A percentile compares a stretch with the other conserved stretches of the same genome.
These are phyloP conservation scores for Pugionium dolabratum DNA, from an alignment of 345 rosid species.

Conservation along the genomic window DNA sequence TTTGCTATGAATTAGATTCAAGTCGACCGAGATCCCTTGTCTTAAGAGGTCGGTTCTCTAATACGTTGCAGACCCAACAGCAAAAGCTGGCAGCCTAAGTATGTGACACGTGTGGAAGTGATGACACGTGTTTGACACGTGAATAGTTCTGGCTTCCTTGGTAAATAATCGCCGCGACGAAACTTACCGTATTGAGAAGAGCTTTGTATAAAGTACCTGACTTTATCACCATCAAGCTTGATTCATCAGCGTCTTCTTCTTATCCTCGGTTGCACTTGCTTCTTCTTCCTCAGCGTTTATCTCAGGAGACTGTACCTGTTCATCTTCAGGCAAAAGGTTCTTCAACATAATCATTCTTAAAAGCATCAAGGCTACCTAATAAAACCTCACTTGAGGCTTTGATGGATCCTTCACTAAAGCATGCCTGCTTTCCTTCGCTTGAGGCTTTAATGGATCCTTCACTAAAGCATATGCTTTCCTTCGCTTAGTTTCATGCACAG, in stretches of 20 bases:
- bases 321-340: slow-evolving; percentile 66
- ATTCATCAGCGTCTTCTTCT: no score
- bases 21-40: background rate
- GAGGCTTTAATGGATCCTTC: slow-evolving; percentile 88
- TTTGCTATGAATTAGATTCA: background rate
- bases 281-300: slow-evolving; percentile 55
- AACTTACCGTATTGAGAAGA: background rate
- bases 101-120: slow-evolving; percentile 23
- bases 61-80: slow-evolving; percentile 27
- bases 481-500: slow-evolving; percentile 71
- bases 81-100: slow-evolving; percentile 14
- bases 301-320: slow-evolving; percentile 61
- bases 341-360: slow-evolving; percentile 93
- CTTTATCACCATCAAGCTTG: no score
- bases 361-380: slow-evolving; percentile 98
- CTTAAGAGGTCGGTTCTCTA: slow-evolving; percentile 27
- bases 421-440: no score
- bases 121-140: slow-evolving; percentile 18
- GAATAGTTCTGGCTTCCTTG: background rate
- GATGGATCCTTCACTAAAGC: no score
- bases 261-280: background rate
- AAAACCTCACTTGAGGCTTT: slow-evolving; percentile 66
- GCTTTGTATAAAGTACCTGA: no score
- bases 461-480: slow-evolving; percentile 65
- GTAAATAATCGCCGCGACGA: background rate